phyloP scores from a whole-genome alignment of 2,329 filamentous ascomycete genomes.

The Monosporascus sp. region DNA sequence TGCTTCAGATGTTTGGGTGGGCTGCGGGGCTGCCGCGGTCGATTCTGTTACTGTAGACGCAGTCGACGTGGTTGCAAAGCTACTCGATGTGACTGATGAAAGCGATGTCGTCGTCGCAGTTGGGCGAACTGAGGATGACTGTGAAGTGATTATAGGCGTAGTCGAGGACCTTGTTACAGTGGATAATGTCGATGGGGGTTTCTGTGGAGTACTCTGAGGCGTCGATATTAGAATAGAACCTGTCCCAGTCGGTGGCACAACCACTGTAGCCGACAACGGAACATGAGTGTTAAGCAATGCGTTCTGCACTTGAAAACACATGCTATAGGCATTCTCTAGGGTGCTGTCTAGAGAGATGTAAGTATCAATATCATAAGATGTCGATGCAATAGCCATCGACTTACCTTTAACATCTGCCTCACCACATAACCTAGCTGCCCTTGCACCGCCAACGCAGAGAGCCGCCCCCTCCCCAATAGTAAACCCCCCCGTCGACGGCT shows the following conservation, averaged over 20 bases:
- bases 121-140: slow-evolving; percentile 6
- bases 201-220: slow-evolving; percentile 3
- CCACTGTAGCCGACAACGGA: slow-evolving; percentile 53
- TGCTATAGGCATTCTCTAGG: slow-evolving; percentile 40
- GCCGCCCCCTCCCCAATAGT: slow-evolving; percentile 69
- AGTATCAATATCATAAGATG: slow-evolving; percentile 12
- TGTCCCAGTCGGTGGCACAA: slow-evolving; percentile 31
- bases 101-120: slow-evolving; percentile 8
- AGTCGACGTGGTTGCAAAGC: slow-evolving; percentile 4
- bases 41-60: slow-evolving; percentile 1
- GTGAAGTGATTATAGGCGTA: slow-evolving; percentile 8
- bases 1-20: slow-evolving; percentile 1
- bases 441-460: slow-evolving; percentile 58
- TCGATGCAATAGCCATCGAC: slow-evolving; percentile 5
- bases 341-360: slow-evolving; percentile 13
- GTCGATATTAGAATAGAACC: slow-evolving; percentile 12
- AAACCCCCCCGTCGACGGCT: slow-evolving; percentile 53
- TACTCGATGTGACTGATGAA: slow-evolving; percentile 3
- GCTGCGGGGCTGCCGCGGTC: slow-evolving; percentile 5
- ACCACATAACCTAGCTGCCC: slow-evolving; percentile 45
- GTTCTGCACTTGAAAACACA: slow-evolving; percentile 49
- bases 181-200: slow-evolving; percentile 1
- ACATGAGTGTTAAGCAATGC: slow-evolving; percentile 54
- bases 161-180: slow-evolving; percentile 11
- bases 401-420: slow-evolving; percentile 37